Evolutionary conservation across 1,284 basidiomycete genomes (phyloP), one percentile per base, ranked within the genome.

Genomic region (Ganoderma resinaceum): DNA sequence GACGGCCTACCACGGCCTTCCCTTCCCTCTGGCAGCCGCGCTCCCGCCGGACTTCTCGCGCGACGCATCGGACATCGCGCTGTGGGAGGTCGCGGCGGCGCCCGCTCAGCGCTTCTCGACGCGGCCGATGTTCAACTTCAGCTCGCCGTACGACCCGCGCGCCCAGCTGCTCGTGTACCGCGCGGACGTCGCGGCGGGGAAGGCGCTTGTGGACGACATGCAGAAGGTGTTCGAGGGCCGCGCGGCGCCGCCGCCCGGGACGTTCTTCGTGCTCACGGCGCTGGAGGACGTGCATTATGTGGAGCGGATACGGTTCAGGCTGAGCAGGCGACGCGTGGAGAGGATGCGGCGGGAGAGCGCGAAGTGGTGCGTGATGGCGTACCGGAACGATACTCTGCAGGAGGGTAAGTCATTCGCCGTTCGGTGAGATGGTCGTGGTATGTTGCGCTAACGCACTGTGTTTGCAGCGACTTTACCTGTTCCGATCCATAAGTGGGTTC

Each of bases 11-110:
- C 71, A 76, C 20, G 78, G 74, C 1, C 53, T 80, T 8, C 79
- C 79, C 18, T 82, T 81, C 70, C 74, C 78, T 2, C 31, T 81
- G 3, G 60, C 75, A 5, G 23, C 16, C 59, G 6, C 42, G 31
- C 43, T 46, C 43, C 43, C 43, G n/a, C n/a, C 43, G 9, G 43
- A 53, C 49, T 46, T 61, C 37, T 31, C 40, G 31, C 65, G 26
- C 29, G 52, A 40, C 38, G 18, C 60, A 1, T 26, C 20, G 2
- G 66, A 66, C 23, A 55, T 62, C 31, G 66, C 26, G 2, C 26
- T 42, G 14, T 67, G 61, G 60, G 40, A 62, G 20, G 66, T 46
- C 8, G 20, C 16, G 8, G 65, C 62, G 5, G 9, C 6, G 33
- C 52, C 40, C 3, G 23, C 29, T 14, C 29, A 18, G 43, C 3